Conservation (phyloP, 352 stramenopile species). For the Pythium angustatum region DNA sequence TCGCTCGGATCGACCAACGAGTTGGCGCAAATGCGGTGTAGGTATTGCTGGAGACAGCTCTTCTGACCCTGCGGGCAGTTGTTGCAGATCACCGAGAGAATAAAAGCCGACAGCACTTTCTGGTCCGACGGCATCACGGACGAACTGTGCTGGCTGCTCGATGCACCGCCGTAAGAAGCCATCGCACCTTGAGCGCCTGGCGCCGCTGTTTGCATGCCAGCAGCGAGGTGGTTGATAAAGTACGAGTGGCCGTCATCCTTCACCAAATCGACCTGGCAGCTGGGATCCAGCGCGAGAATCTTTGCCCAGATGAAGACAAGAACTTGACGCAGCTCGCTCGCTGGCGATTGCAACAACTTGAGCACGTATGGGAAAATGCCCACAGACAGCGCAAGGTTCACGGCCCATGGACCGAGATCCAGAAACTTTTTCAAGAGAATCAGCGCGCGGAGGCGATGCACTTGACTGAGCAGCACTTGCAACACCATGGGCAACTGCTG, state of each 20-base stretch:
- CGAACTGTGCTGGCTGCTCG: slow-evolving; percentile 5
- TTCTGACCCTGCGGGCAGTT: slow-evolving; percentile 92
- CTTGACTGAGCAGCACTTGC: slow-evolving; percentile 95
- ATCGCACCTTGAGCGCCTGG: not conserved
- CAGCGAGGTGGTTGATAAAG: slow-evolving; percentile 94
- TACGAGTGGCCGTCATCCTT: slow-evolving; percentile 95
- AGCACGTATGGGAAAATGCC: slow-evolving; percentile 99
- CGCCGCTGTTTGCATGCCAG: slow-evolving; percentile 49
- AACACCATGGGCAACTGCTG: slow-evolving; percentile 98
- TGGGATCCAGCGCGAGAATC: slow-evolving; percentile 96
- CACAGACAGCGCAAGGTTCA: slow-evolving; percentile 93
- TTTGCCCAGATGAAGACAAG: slow-evolving; percentile 93
- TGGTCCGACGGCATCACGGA: slow-evolving; percentile 84
- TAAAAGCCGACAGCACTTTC: slow-evolving; percentile 95
- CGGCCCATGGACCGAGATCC: slow-evolving; percentile 92
- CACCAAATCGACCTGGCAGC: slow-evolving; percentile 95
- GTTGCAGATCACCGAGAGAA: slow-evolving; percentile 94
- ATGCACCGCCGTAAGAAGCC: slow-evolving; percentile 1
- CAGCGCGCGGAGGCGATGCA: slow-evolving; percentile 96
- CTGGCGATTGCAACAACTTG: slow-evolving; percentile 96
- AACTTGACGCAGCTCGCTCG: slow-evolving; percentile 95
- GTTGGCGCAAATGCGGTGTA: slow-evolving; percentile 80
- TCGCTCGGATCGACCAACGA: slow-evolving; percentile 63
- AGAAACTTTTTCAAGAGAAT: slow-evolving; percentile 95
- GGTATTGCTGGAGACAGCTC: slow-evolving; percentile 90